These are phyloP conservation scores for Xylariaceae sp. DNA, from an alignment of 2,329 filamentous ascomycete species.

Conservation along the genomic window DNA sequence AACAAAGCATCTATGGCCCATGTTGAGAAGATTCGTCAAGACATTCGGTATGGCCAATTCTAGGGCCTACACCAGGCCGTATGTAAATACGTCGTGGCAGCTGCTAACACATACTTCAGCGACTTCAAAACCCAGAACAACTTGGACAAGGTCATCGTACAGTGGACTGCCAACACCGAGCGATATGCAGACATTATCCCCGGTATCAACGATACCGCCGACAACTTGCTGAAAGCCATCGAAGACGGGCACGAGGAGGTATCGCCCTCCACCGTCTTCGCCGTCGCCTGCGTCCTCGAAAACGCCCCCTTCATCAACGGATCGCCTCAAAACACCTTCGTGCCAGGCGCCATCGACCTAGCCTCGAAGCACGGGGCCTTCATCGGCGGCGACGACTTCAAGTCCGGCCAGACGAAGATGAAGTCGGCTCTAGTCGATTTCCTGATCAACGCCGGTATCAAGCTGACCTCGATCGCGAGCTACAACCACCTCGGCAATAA, in stretches of 20 bases:
- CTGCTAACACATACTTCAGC: conserved; percentile 37
- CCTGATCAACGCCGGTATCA: conserved; percentile 97
- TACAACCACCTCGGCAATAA: conserved; percentile 99
- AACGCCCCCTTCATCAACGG: conserved; percentile 95
- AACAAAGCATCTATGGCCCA: conserved; percentile 81
- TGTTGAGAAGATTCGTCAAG: conserved; percentile 86
- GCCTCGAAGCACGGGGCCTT: conserved; percentile 84
- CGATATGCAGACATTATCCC: conserved; percentile 84
- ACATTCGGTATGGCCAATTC: conserved; percentile 66
- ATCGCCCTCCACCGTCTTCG: conserved; percentile 93
- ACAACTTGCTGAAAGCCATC: conserved; percentile 87
- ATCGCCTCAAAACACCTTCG: conserved; percentile 98
- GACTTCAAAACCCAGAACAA: conserved; percentile 83
- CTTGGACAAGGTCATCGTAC: conserved; percentile 93
- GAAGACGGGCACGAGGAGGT: conserved; percentile 83
- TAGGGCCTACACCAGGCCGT: background rate
- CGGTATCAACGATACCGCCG: conserved; percentile 93
- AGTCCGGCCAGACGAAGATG: conserved; percentile 99
- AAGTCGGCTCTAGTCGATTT: conserved; percentile 99
- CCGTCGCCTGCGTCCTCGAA: conserved; percentile 90
- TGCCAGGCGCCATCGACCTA: conserved; percentile 84
- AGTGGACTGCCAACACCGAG: conserved; percentile 99
- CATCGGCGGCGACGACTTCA: conserved; percentile 98
- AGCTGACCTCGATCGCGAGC: conserved; percentile 94
- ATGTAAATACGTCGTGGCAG: background rate